Base-by-base conservation (phyloP, 306 rosid species). In the Vachellia pachyceras region DNA sequence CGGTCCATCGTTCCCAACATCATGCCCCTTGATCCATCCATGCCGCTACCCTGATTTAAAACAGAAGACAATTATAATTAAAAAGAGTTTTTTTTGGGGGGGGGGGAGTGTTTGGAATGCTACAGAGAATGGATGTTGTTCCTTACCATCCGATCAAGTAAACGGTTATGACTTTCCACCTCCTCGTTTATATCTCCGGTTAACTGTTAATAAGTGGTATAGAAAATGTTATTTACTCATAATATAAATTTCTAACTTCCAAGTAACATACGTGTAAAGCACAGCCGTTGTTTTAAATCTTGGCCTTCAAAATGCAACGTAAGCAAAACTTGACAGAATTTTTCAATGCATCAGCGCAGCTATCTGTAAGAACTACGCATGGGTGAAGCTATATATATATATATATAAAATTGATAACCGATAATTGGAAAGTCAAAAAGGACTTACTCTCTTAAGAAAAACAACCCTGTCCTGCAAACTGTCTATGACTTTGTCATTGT, bases 1-100 rank as follows among this genome's bases (percentile, higher is more conserved):
- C 97, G 90, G 66, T 92, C 96, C 99, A 95, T 95, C 75, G 99
- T 95, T 82, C 98, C 92, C 67, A 87, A 84, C 97, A 95, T 93
- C 84, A 91, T 78, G 75, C 98, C 99, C 90, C 98, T 90, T 78
- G 98, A 91, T 78, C 90, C 89, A 82, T 93, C 99, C 99, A 93
- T 95, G 78, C 84, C 78, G 75, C 81, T 89, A 49, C 99, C 99
- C 99, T 93, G 76, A 79, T 87, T 81, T 41, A 63, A 79, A 81
- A 63, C 15, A 73, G 47, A 81, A 78, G 42, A 69, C 60, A 70
- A 52, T 80, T 57, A 78, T 81, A 84, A 22, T 23, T 45, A 23
- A 25, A 13, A 22, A 68, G 6, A n/a, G n/a, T n/a, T n/a, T n/a
- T n/a, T n/a, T n/a, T n/a, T n/a, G n/a, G 12, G 42, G 22, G 64